These are phyloP conservation scores for Coccomyxa sp. DNA, from an alignment of 139 green algal genomes.

Conservation along the genomic window DNA sequence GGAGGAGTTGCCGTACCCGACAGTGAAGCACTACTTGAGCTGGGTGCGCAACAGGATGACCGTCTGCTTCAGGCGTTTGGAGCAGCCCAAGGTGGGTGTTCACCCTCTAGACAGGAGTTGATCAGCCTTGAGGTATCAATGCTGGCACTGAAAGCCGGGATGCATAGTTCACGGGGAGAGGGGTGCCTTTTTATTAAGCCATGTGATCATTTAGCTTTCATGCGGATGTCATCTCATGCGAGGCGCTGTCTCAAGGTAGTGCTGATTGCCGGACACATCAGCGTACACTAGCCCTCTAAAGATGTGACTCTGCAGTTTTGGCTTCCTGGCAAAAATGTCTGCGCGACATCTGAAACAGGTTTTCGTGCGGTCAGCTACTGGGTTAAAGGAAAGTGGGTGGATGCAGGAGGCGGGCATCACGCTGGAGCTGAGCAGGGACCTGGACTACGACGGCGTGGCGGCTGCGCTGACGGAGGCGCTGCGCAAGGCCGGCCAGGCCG, in stretches of 20 bases:
- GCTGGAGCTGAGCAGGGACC: slow-evolving; percentile 81
- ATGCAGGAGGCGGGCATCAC: slow-evolving; percentile 56
- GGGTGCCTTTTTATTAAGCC: too few species aligned
- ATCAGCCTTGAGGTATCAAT: too few species aligned
- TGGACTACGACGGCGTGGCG: slow-evolving; percentile 79
- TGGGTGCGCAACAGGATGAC: slow-evolving; percentile 61
- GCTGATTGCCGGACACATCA: too few species aligned
- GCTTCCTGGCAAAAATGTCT: background rate
- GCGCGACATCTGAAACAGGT: background rate
- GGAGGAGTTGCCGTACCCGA: slow-evolving; percentile 23
- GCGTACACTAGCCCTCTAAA: too few species aligned
- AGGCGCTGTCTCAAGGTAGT: too few species aligned
- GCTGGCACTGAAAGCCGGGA: too few species aligned
- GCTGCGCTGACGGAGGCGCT: slow-evolving; percentile 52
- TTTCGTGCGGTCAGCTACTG: slow-evolving; percentile 2
- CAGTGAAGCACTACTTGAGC: slow-evolving; percentile 59
- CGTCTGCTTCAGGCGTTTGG: slow-evolving; percentile 64
- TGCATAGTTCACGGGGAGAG: too few species aligned
- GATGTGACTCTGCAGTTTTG: background rate
- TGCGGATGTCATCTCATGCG: too few species aligned
- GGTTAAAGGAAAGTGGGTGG: background rate
- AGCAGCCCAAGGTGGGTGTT: slow-evolving; percentile 29
- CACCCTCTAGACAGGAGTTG: too few species aligned
- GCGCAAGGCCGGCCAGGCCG: slow-evolving; percentile 31
- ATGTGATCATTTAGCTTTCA: too few species aligned